A percentile compares a stretch with the other conserved stretches of the same genome.
Conservation (phyloP, 2,329 filamentous ascomycete species). For the Aureobasidium mangrovei region DNA sequence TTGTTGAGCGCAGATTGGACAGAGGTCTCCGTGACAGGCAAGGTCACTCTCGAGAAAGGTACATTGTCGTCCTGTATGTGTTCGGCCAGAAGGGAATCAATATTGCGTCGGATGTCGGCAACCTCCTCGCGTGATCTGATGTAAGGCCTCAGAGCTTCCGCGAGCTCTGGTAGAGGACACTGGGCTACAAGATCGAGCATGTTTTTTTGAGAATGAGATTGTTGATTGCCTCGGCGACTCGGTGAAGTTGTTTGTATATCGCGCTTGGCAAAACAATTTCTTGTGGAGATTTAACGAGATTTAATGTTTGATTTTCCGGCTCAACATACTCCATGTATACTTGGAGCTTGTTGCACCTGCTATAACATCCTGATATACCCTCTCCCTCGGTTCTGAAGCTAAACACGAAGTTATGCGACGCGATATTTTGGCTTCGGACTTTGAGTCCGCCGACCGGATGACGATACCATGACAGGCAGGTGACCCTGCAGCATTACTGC, state of each 20-base stretch:
- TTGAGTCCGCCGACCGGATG: no score
- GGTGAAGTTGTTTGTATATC: slow-evolving; percentile 9
- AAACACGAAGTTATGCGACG: no score
- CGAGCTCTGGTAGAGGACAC: slow-evolving; percentile 15
- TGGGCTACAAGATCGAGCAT: slow-evolving; percentile 5
- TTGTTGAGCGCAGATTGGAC: neutral
- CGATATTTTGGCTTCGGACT: no score
- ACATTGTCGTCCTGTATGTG: neutral
- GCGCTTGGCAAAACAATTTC: no score
- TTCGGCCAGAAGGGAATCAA: slow-evolving; percentile 1
- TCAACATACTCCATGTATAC: no score
- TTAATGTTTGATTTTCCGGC: no score
- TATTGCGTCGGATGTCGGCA: neutral
- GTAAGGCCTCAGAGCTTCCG: slow-evolving; percentile 14
- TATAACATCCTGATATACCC: no score
- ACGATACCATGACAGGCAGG: no score
- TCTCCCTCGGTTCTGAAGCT: no score
- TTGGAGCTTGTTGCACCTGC: no score
- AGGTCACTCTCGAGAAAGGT: neutral
- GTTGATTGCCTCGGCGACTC: neutral
- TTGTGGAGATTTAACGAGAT: no score
- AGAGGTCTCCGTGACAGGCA: neutral
- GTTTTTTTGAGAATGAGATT: neutral
- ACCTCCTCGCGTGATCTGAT: slow-evolving; percentile 10
- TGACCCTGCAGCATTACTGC: no score